Evolutionary conservation across 768 basidiomycete genomes (phyloP), one percentile per base, ranked within the genome.

Genomic region (Suillus subalutaceus): DNA sequence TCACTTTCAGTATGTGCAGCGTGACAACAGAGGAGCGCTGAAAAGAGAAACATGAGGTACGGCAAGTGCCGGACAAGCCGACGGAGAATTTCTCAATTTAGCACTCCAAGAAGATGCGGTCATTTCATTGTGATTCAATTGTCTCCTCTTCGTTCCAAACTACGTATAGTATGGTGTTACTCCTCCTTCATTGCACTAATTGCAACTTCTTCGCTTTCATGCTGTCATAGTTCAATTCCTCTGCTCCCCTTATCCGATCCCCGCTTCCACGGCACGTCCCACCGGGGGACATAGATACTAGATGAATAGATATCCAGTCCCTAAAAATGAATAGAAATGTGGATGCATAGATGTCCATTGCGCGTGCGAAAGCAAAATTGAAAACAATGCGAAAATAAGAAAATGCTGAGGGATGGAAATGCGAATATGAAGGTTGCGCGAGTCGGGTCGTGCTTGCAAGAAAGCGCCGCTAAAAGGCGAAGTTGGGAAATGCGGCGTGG

Each of bases 71-170:
- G 40, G 38, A 12, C 18, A 59, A n/a, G 7, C 38, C 15, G 57
- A 20, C 30, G 52, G 52, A 53, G 18, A 16, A 35, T 15, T 53
- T 53, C 15, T 16, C 8, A 30, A 53, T 50, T 37, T 38, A n/a
- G 37, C 55, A 37, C 55, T 56, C 35, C 68, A 68, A 32, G 4
- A 74, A 48, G 65, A 52, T 70, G 56, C 40, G 76, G 74, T 67
- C 70, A 75, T 65, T 56, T 56, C 52, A 59, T 65, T 86, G 32
- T 83, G 81, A 77, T 53, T 52, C 50, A 52, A 52, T 87, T 71
- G 48, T 75, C 85, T 71, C 85, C 84, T 64, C 73, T 85, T 57
- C 80, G 80, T 50, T n/a, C 41, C 63, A 58, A n/a, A 43, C 63
- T 61, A 57, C 63, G 40, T 35, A 59, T 60, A 58, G 70, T 41